Evolutionary conservation across 139 green algal species (phyloP).

Genomic region (Raphidocelis subcapitata): DNA sequence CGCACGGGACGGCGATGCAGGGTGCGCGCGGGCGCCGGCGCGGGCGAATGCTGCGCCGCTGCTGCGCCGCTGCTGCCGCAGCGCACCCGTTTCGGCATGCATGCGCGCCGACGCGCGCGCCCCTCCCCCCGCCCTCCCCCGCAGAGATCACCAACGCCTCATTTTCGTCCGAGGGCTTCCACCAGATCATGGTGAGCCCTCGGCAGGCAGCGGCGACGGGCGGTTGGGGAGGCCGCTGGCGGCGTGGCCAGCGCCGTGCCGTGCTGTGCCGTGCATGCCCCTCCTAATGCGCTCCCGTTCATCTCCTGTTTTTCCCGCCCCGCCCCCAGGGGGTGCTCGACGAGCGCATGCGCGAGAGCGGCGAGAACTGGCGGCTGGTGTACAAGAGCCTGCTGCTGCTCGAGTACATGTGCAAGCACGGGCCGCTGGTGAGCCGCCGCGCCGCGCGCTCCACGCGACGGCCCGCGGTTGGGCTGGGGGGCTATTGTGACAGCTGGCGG

Average conservation of each 20-base stretch:
- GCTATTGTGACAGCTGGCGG: no score
- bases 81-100: no score
- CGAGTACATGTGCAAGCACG: conserved; percentile 87
- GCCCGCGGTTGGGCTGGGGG: background rate
- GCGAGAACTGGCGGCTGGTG: conserved; percentile 86
- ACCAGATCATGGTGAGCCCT: conserved; percentile 72
- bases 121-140: background rate
- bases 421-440: conserved; percentile 50
- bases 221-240: no score
- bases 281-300: no score
- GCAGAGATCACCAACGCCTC: conserved; percentile 79
- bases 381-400: conserved; percentile 93
- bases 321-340: conserved; percentile 55
- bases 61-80: no score
- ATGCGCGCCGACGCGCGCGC: no score
- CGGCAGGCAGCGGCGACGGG: no score
- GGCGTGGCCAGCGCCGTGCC: no score
- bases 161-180: conserved; percentile 73
- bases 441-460: background rate
- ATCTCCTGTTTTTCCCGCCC: background rate
- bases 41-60: no score
- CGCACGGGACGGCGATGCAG: background rate
- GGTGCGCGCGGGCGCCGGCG: background rate
- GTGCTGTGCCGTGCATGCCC: no score
- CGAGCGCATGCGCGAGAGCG: conserved; percentile 67